These are phyloP conservation scores for Mucuna pruriens DNA, from an alignment of 306 rosid species.

Conservation along the genomic window DNA sequence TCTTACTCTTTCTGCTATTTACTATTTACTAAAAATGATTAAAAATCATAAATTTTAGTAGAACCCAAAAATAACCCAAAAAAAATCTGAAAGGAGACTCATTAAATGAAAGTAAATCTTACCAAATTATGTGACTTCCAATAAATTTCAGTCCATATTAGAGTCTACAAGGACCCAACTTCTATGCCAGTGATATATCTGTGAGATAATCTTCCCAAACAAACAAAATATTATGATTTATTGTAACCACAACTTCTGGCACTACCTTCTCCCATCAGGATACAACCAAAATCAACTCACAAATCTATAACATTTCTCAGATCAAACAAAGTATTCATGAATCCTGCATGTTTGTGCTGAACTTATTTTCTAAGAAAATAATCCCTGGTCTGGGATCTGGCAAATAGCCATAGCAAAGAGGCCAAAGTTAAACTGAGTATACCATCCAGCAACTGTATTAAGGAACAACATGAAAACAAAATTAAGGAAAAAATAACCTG, in stretches of 20 bases:
- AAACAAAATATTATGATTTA: background rate
- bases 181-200: no score
- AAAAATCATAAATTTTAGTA: no score
- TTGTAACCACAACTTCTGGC: background rate
- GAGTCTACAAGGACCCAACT: no score
- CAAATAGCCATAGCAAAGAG: background rate
- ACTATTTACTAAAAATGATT: no score
- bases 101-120: no score
- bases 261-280: background rate
- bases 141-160: no score
- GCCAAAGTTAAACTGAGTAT: background rate
- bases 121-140: no score
- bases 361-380: background rate
- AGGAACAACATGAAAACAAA: background rate
- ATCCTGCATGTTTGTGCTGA: background rate
- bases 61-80: no score
- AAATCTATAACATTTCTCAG: background rate
- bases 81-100: no score
- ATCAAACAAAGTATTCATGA: background rate
- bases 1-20: no score
- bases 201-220: background rate
- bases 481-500: background rate
- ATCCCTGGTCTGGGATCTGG: background rate
- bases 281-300: background rate
- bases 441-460: background rate